Base-by-base conservation (phyloP, 768 basidiomycete species). In the Lactifluus pinguis region DNA sequence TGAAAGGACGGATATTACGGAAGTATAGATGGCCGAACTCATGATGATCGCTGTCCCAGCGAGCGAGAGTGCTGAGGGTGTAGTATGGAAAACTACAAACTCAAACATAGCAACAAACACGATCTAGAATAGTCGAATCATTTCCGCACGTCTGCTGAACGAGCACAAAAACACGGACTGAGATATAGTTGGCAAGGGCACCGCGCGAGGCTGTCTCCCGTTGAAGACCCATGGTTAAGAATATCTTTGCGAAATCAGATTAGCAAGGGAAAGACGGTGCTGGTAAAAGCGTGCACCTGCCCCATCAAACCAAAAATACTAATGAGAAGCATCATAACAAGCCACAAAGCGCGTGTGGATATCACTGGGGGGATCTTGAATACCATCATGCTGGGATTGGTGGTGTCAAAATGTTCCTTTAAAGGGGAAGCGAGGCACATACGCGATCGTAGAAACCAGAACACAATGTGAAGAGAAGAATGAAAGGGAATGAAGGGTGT, bases 41-140 rank as follows among this genome's bases (percentile, higher is more conserved):
- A 89, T 70, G 65, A 91, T 92, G 59, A 90, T 80, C 5, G 74
- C 45, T 0, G 82, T 83, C 1, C 91, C 90, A 11, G 83, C 65
- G 4, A 84, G 67, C 1, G 85, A 86, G 25, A 86, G 72, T 3
- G 76, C 64, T 0, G 86, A 79, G 0, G 87, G 88, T 6, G 74
- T 69, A 0, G 77, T 77, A 47, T 82, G 75, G 70, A 91, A 89
- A 67, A 87, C 78, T 41, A 86, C 65, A 6, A 80, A 74, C 69
- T 93, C 86, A 10, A 90, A 74, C 13, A 83, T 68, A 2, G 79
- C 75, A 0, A 87, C 83, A 68, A 86, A 91, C 17, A 89, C 74
- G 48, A 90, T 78, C 79, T 55, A 53, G 21, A 29, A 34, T 2
- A 11, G 34, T 55, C 9, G 6, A 53, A 13, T 25, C 13, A 3